Evolutionary conservation across 2,329 filamentous ascomycete genomes (phyloP), one percentile per base, ranked within the genome.

Genomic region (Sporothrix humicola): DNA sequence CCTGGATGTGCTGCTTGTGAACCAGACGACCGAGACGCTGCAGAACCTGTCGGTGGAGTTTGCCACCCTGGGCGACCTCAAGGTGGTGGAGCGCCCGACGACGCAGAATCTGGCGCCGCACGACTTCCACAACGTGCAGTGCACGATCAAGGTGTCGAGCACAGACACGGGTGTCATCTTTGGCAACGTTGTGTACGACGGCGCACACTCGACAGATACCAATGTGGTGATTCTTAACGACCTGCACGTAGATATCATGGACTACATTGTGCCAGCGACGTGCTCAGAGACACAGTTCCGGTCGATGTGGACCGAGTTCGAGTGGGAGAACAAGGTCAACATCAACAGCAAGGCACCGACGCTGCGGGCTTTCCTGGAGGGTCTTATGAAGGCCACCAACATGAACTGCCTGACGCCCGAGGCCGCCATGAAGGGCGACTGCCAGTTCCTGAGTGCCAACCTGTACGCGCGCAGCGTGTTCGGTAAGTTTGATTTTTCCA

Each of bases 251-350:
- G 96, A 99, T 80, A 98, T 99, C 77, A 99, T 99, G 96, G 96
- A 99, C 84, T 99, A 99, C 85, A 99, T 99, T 79, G 95, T 98
- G 81, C 96, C 96, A 1, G 95, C 95, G 7, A 91, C 94, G 17
- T 99, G 96, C 87, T 96, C 94, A 4, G 96, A 99, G 86, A 98
- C 95, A 12, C 94, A 98, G 80, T 99, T 99, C 91, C 90, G 96
- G 74, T 97, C 94, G n/a, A 99, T 99, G 96, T 99, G 96, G 96
- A 99, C 96, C 52, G 96, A 99, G 81, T 99, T 99, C 78, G 96
- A 99, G 82, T 99, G 96, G 96, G 96, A 99, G 87, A 99, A 99
- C 86, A 99, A 99, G 89, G 95, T 99, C 83, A 99, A 99, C 85
- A 98, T 99, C 85, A 98, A 98, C 84, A 97, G 93, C 76, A 98